A percentile compares a stretch with the other conserved stretches of the same genome.
phyloP scores from a whole-genome alignment of 2,329 filamentous ascomycete species.

The Pyricularia grisea region DNA sequence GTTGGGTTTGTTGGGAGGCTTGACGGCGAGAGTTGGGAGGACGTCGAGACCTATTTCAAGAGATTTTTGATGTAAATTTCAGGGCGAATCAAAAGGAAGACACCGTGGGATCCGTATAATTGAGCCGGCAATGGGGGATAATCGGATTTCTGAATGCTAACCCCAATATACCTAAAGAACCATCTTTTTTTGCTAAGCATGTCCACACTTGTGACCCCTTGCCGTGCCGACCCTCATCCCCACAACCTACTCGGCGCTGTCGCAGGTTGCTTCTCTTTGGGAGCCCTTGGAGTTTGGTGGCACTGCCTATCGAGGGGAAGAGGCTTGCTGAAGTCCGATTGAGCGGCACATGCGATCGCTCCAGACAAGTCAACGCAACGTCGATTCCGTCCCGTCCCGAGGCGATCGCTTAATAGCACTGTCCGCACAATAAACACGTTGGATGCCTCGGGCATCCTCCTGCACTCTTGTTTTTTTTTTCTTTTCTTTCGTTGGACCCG shows the following conservation, averaged over 20 bases:
- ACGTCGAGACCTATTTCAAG: slow-evolving; percentile 14
- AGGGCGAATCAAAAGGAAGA: neutral
- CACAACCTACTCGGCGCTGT: neutral
- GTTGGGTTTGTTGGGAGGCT: slow-evolving; percentile 33
- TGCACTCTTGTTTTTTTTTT: no score
- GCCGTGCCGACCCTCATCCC: neutral
- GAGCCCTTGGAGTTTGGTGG: neutral
- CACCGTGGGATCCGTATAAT: neutral
- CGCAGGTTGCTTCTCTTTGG: neutral
- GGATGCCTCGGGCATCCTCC: neutral
- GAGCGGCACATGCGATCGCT: neutral
- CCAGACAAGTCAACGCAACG: neutral
- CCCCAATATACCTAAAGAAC: neutral
- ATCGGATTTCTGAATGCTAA: neutral
- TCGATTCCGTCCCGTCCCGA: neutral
- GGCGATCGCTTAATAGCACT: neutral
- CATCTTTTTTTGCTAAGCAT: neutral
- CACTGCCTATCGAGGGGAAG: neutral
- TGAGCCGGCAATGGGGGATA: neutral
- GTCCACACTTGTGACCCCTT: neutral
- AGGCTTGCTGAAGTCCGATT: neutral
- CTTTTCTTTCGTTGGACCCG: no score
- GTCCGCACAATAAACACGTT: neutral
- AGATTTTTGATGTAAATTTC: slow-evolving; percentile 7
- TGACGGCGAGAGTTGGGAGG: slow-evolving; percentile 17